Evolutionary conservation across 345 rosid species (phyloP).

Genomic region (Sonneratia caseolaris): DNA sequence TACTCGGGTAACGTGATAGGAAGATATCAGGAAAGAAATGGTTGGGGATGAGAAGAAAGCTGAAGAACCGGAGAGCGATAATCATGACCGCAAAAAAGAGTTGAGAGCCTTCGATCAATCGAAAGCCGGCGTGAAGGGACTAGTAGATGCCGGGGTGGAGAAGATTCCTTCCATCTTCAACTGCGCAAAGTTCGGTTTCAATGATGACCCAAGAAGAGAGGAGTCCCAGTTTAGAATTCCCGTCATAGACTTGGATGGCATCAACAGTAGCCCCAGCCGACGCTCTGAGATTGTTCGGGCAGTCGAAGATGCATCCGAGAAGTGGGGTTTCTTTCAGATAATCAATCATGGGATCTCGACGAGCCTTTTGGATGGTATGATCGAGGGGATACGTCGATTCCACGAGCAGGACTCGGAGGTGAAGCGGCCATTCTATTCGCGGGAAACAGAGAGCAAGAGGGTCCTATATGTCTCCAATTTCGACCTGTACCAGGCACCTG

Average conservation of each 20-base stretch:
- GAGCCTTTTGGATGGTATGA: constrained; percentile 11
- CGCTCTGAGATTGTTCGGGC: neutral
- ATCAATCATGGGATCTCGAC: constrained; percentile 16
- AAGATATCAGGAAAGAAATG: neutral
- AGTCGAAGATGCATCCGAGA: constrained; percentile 6
- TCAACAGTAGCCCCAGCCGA: neutral
- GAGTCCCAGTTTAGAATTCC: constrained; percentile 1
- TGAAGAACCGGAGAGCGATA: neutral
- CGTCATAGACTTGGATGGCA: constrained; percentile 9
- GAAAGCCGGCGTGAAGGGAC: constrained; percentile 13
- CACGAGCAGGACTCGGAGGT: constrained; percentile 15
- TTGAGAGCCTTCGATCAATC: constrained; percentile 16
- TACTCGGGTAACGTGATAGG: no score
- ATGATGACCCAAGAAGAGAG: neutral
- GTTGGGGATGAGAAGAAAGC: neutral
- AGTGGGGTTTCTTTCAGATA: constrained; percentile 21
- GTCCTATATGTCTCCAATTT: constrained; percentile 10
- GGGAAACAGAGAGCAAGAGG: constrained; percentile 7
- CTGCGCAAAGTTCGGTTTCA: neutral
- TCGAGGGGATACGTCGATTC: constrained; percentile 12
- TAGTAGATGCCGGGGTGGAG: constrained; percentile 9
- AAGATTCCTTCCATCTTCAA: constrained; percentile 12
- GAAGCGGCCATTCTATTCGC: constrained; percentile 14
- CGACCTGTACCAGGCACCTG: constrained; percentile 14
- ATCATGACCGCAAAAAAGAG: constrained; percentile 9